Evolutionary conservation across 257 asterid genomes (phyloP).

Genomic region (Capsicum rhomboideum): DNA sequence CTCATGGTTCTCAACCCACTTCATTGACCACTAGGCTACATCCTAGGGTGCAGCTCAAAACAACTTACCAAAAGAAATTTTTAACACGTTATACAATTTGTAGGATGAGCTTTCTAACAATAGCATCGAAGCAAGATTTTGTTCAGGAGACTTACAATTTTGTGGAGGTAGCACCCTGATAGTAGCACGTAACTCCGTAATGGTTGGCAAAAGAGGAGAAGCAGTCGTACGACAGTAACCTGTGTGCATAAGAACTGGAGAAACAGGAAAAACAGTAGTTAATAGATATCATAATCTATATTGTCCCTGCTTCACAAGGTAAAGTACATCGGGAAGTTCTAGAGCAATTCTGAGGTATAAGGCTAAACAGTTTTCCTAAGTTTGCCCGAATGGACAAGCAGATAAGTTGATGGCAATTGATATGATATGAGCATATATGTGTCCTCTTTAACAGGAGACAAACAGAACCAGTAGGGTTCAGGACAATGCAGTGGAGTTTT

Average conservation of each 20-base stretch:
- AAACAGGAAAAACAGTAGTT: slow-evolving; percentile 23
- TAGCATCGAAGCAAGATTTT: neutral
- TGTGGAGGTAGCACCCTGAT: slow-evolving; percentile 89
- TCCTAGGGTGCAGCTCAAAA: neutral
- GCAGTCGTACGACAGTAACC: slow-evolving; percentile 95
- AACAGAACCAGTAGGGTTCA: neutral
- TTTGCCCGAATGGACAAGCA: neutral
- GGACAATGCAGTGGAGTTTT: neutral
- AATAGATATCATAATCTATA: slow-evolving; percentile 5
- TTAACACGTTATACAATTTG: neutral
- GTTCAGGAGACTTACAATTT: slow-evolving; percentile 55
- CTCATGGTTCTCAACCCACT: neutral
- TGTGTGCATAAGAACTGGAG: slow-evolving; percentile 92
- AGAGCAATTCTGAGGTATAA: neutral
- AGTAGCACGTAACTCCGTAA: slow-evolving; percentile 81
- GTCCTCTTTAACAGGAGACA: neutral
- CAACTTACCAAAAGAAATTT: neutral
- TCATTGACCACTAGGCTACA: neutral
- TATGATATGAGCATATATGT: neutral
- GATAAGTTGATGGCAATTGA: neutral
- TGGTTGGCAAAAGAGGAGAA: slow-evolving; percentile 82
- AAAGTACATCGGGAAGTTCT: neutral
- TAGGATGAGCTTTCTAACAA: neutral
- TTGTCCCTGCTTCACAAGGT: neutral
- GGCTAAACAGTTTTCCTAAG: neutral